phyloP scores from a whole-genome alignment of 306 rosid genomes.

The Gastrolobium villosum region DNA sequence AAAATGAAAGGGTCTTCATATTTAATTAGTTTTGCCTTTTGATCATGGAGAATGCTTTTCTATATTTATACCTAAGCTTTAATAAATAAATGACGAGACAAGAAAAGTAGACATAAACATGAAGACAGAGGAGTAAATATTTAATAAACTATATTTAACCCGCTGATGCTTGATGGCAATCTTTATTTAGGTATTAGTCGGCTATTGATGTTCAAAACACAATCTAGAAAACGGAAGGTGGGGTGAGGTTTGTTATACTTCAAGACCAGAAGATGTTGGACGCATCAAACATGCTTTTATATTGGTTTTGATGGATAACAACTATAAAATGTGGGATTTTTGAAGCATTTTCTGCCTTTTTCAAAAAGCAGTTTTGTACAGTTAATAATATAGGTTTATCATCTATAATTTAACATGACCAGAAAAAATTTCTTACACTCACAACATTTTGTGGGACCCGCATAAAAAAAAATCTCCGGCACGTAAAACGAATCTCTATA shows the following conservation, averaged over 20 bases:
- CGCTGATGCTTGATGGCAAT: conserved; percentile 47
- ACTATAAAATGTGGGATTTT: conserved; percentile 55
- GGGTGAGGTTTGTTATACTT: conserved; percentile 50
- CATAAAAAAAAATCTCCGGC: no score
- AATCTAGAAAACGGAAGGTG: conserved; percentile 37
- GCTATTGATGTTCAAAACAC: conserved; percentile 41
- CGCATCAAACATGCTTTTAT: conserved; percentile 47
- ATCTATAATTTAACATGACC: no score
- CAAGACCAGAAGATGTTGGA: conserved; percentile 37
- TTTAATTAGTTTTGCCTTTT: conserved; percentile 24
- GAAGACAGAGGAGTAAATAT: conserved; percentile 33
- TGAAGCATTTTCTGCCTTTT: conserved; percentile 32
- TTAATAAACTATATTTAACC: conserved; percentile 17
- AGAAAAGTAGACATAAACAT: conserved; percentile 36
- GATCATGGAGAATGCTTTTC: conserved; percentile 42
- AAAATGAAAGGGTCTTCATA: conserved; percentile 18
- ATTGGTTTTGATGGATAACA: conserved; percentile 59
- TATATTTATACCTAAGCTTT: conserved; percentile 32
- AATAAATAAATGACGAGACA: conserved; percentile 27
- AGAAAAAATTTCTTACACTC: no score
- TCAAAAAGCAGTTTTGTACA: conserved; percentile 45
- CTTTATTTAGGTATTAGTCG: conserved; percentile 60
- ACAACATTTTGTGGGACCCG: no score
- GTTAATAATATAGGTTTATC: no score
- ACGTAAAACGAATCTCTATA: no score